phyloP scores from a whole-genome alignment of 495 filamentous ascomycete genomes.

The Penicillium daleae region DNA sequence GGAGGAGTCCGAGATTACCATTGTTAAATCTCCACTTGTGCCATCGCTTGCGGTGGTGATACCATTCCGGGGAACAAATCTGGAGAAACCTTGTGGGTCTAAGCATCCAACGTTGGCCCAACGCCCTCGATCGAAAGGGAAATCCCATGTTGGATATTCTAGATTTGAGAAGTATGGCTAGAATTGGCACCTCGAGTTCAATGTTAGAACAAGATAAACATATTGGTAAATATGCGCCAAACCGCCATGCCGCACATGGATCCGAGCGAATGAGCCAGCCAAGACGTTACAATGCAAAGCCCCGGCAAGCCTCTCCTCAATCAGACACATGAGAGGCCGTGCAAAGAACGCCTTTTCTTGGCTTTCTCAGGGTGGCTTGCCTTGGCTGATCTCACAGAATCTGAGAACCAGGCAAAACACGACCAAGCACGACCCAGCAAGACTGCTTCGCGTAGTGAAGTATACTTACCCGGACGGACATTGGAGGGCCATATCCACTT shows the following conservation, averaged over 20 bases:
- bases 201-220: background rate
- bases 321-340: slow-evolving; percentile 7
- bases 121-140: background rate
- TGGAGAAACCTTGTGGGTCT: background rate
- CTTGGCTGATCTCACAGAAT: slow-evolving; percentile 4
- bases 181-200: background rate
- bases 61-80: background rate
- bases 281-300: slow-evolving; percentile 8
- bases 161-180: background rate
- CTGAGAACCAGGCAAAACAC: background rate
- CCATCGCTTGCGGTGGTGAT: background rate
- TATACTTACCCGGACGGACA: background rate
- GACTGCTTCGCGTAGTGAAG: background rate
- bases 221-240: slow-evolving; percentile 4
- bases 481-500: background rate
- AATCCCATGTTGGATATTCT: background rate
- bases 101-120: background rate
- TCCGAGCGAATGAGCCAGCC: slow-evolving; percentile 1
- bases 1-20: background rate
- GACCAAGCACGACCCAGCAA: background rate
- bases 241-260: slow-evolving; percentile 1
- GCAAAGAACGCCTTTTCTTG: slow-evolving; percentile 16
- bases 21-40: background rate
- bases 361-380: slow-evolving; percentile 5
- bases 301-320: background rate